Conservation (phyloP, 176 grass and related monocot species). For the Thalia dealbata region DNA sequence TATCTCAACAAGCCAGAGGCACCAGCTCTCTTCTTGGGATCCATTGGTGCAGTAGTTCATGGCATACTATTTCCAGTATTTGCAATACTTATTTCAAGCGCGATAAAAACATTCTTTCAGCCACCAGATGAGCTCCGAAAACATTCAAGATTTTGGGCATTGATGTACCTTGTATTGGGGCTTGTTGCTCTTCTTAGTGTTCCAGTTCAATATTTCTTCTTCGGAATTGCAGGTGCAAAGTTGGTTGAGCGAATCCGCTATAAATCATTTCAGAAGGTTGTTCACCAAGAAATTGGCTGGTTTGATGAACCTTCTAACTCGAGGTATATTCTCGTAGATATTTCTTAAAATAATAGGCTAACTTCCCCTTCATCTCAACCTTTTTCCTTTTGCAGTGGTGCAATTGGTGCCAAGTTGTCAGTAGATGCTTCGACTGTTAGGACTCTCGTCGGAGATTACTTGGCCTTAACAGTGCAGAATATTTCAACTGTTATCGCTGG, state of each 20-base stretch:
- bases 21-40: conserved; percentile 48
- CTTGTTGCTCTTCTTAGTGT: conserved; percentile 27
- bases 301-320: conserved; percentile 85
- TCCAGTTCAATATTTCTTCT: conserved; percentile 51
- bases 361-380: not conserved
- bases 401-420: conserved; percentile 63
- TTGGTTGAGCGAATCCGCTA: conserved; percentile 66
- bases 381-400: conserved; percentile 35
- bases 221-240: conserved; percentile 66
- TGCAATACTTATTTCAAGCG: conserved; percentile 54
- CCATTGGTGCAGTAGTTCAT: conserved; percentile 33
- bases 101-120: conserved; percentile 70
- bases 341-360: not conserved
- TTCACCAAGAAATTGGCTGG: conserved; percentile 76
- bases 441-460: conserved; percentile 57
- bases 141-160: conserved; percentile 65
- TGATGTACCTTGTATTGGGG: conserved; percentile 49
- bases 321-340: conserved; percentile 26
- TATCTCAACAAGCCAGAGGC: conserved; percentile 70
- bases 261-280: conserved; percentile 39
- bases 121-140: conserved; percentile 44
- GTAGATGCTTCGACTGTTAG: conserved; percentile 67
- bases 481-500: conserved; percentile 44
- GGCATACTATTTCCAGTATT: conserved; percentile 53
- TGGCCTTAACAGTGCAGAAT: conserved; percentile 64